Evolutionary conservation across 2,329 filamentous ascomycete genomes (phyloP).

Genomic region (Exophiala sp.): DNA sequence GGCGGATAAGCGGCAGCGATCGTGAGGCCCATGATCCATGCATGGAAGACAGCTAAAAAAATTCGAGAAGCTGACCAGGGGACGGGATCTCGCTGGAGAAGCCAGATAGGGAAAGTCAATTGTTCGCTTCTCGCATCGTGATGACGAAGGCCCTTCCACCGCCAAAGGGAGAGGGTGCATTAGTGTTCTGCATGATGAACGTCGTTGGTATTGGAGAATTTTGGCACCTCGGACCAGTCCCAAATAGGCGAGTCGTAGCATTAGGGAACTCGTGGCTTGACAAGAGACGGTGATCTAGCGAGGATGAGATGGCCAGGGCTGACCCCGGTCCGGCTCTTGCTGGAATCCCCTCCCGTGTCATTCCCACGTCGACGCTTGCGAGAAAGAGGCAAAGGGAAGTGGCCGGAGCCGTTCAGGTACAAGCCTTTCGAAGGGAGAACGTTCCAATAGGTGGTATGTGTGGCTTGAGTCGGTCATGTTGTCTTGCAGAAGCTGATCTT

Average conservation of each 20-base stretch:
- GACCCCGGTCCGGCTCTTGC: neutral
- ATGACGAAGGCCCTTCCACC: neutral
- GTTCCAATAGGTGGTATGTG: neutral
- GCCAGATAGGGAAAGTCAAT: neutral
- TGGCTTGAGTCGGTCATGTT: neutral
- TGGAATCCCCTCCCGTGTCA: neutral
- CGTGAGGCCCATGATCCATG: neutral
- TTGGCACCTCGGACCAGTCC: slow-evolving; percentile 6
- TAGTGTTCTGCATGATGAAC: neutral
- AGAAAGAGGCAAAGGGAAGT: neutral
- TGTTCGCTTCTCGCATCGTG: neutral
- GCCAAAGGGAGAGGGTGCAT: neutral
- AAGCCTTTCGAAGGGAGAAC: neutral
- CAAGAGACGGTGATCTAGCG: slow-evolving; percentile 8
- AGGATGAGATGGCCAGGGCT: neutral
- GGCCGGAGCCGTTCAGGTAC: neutral
- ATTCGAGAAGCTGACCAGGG: slow-evolving; percentile 5
- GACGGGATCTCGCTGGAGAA: slow-evolving; percentile 1
- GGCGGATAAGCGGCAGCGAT: slow-evolving; percentile 16
- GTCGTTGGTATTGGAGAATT: neutral
- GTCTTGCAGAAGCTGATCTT: slow-evolving; percentile 1
- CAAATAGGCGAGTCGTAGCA: slow-evolving; percentile 16
- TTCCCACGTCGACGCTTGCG: neutral
- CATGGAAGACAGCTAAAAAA: neutral
- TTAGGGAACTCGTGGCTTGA: slow-evolving; percentile 14